A percentile compares a stretch with the other conserved stretches of the same genome.
Conservation (phyloP, 257 asterid genomes). For the Ehretia macrophylla region DNA sequence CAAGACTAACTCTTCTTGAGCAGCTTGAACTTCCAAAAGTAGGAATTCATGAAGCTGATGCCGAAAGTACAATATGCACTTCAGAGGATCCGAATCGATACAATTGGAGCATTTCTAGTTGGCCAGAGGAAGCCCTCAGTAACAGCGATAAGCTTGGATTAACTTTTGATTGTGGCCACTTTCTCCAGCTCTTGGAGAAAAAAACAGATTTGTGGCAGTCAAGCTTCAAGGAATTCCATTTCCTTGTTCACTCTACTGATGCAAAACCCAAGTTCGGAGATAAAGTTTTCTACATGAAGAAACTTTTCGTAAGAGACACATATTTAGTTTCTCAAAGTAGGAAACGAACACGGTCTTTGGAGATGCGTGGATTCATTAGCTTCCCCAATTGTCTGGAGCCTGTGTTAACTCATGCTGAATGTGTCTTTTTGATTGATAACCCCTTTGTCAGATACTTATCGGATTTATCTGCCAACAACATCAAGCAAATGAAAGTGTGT, state of each 20-base stretch:
- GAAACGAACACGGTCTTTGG: no score
- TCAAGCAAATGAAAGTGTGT: constrained; percentile 24
- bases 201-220: no score
- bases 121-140: constrained; percentile 3
- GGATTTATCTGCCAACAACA: constrained; percentile 10
- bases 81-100: constrained; percentile 7
- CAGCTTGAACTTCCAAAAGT: constrained; percentile 2
- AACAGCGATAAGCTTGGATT: no score
- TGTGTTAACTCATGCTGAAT: constrained; percentile 21
- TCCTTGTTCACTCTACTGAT: no score
- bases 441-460: constrained; percentile 18
- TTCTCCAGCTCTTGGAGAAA: no score
- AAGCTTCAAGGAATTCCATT: no score
- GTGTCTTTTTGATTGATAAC: constrained; percentile 18
- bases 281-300: no score
- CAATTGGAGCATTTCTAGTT: constrained; percentile 30
- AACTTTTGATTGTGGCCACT: no score
- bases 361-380: no score
- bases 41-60: not conserved
- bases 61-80: not conserved
- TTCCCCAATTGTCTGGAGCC: constrained; percentile 17
- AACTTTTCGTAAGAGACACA: no score
- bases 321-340: no score
- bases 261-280: no score
- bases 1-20: constrained; percentile 4